A percentile compares a stretch with the other conserved stretches of the same genome.
These are phyloP conservation scores for Zopfochytrium polystomum DNA, from an alignment of 371 early-diverging fungal species.

Conservation along the genomic window DNA sequence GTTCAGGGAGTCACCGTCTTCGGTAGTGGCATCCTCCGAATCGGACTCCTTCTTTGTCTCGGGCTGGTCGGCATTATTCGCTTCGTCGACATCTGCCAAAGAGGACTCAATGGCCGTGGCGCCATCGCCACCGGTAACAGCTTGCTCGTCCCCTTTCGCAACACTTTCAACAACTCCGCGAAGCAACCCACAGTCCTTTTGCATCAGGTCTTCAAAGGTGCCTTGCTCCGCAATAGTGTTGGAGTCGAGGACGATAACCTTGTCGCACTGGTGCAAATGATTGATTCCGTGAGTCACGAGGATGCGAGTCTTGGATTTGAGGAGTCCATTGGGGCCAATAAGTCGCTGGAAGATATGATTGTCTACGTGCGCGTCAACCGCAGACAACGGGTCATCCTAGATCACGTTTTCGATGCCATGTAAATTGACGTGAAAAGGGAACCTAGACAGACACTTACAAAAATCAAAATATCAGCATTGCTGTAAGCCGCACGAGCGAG, in stretches of 20 bases:
- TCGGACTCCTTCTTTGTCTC: conserved; percentile 7
- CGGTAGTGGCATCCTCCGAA: conserved; percentile 8
- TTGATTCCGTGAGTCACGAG: conserved; percentile 43
- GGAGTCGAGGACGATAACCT: conserved; percentile 37
- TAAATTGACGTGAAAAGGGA: too few species aligned
- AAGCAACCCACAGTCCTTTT: conserved; percentile 18
- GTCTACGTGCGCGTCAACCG: conserved; percentile 43
- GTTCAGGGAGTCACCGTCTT: too few species aligned
- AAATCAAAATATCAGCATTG: conserved; percentile 62
- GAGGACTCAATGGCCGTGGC: neutral
- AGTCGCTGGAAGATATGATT: conserved; percentile 42
- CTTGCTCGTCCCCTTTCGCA: too few species aligned
- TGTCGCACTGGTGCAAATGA: conserved; percentile 40
- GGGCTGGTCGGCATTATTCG: neutral
- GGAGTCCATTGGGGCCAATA: conserved; percentile 17
- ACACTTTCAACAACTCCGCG: neutral
- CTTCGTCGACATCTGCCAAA: neutral
- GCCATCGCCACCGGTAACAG: neutral
- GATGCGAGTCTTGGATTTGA: conserved; percentile 39
- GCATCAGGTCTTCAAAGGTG: conserved; percentile 36
- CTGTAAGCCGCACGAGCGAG: too few species aligned
- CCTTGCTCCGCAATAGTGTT: conserved; percentile 38
- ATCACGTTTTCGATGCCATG: too few species aligned
- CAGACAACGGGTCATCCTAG: conserved; percentile 46
- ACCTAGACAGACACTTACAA: too few species aligned